These are phyloP conservation scores for Gossypium anomalum DNA, from an alignment of 345 rosid genomes.

Conservation along the genomic window DNA sequence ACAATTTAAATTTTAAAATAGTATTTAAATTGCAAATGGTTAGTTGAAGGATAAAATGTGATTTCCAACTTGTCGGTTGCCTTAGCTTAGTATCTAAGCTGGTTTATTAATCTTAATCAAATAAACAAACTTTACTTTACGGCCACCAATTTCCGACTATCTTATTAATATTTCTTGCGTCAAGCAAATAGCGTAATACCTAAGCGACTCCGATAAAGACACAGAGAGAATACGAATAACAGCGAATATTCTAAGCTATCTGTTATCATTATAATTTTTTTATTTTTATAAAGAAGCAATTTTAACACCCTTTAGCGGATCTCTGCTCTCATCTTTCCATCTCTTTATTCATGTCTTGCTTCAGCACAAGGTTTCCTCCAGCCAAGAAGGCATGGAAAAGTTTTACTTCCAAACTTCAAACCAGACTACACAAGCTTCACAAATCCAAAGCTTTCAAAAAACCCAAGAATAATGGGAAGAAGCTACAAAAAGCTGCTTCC, in stretches of 20 bases:
- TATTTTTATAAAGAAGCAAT: conserved; percentile 5
- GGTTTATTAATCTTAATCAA: background rate
- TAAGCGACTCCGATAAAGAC: conserved; percentile 27
- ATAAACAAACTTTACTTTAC: background rate
- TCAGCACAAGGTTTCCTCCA: conserved; percentile 44
- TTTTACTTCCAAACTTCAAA: conserved; percentile 51
- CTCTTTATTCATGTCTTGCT: conserved; percentile 42
- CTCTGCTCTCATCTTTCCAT: background rate
- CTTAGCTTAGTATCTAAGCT: conserved; percentile 13
- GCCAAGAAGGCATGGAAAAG: conserved; percentile 73
- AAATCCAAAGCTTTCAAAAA: conserved; percentile 38
- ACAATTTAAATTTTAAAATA: background rate
- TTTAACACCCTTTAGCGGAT: background rate
- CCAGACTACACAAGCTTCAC: conserved; percentile 40
- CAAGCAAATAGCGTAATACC: conserved; percentile 30
- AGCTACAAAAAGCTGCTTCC: background rate
- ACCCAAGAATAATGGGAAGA: conserved; percentile 11
- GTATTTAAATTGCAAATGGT: background rate
- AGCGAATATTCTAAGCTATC: background rate
- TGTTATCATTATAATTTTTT: background rate
- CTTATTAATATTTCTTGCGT: background rate
- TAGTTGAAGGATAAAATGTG: background rate
- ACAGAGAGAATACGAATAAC: conserved; percentile 22
- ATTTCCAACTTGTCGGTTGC: background rate
- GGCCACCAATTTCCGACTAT: background rate